Evolutionary conservation across 179 eudicot species (phyloP).

Genomic region (Spinacia oleracea): DNA sequence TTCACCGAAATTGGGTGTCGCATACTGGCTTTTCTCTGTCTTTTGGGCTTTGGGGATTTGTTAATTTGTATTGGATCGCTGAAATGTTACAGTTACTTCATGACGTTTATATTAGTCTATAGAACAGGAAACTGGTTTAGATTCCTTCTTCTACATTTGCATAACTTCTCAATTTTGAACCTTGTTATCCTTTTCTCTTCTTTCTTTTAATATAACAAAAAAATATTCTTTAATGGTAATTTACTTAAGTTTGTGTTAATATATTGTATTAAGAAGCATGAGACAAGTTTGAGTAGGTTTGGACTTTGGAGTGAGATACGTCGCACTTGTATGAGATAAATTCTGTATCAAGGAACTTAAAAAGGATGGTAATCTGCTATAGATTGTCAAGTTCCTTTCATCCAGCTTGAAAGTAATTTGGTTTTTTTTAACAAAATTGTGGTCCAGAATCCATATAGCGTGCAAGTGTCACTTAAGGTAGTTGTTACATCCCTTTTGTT

Average conservation of each 20-base stretch:
- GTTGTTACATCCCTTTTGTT: neutral
- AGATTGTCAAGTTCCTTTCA: neutral
- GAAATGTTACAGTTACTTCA: neutral
- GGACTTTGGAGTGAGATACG: neutral
- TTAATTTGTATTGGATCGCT: neutral
- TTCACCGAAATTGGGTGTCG: neutral
- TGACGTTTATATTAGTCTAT: neutral
- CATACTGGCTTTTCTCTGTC: neutral
- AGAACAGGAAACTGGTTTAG: neutral
- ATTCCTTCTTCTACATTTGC: neutral
- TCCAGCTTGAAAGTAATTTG: neutral
- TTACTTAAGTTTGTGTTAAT: neutral
- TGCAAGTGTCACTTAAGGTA: neutral
- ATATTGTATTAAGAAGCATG: neutral
- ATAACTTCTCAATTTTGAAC: neutral
- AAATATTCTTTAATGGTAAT: neutral
- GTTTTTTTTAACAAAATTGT: neutral
- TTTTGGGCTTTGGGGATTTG: neutral
- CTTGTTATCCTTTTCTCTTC: neutral
- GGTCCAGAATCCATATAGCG: neutral
- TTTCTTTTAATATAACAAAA: neutral
- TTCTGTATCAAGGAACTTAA: neutral
- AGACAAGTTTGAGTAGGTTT: neutral
- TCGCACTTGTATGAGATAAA: neutral
- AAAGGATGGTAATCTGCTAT: neutral